Evolutionary conservation across 192 early-diverging fungal genomes (phyloP), one percentile per base, ranked within the genome.

Genomic region (Spinellus fusiger): DNA sequence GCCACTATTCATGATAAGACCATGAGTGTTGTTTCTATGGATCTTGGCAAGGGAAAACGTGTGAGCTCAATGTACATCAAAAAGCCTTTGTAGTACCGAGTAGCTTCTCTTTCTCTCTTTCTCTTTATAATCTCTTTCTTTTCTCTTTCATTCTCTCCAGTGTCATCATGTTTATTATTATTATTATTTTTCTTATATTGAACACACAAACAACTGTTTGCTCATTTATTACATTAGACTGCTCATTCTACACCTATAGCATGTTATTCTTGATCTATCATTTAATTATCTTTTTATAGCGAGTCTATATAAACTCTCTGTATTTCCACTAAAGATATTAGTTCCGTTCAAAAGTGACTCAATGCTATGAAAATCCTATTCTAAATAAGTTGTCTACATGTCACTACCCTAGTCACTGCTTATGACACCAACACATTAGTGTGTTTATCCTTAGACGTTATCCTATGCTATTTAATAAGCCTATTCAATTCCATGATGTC

Each of bases 1-100:
- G 7, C 38, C 16, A 23, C 37, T 16, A 26, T 8, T n/a, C 35
- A 58, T 13, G 9, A 28, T 23, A 5, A 5, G 23, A 33, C 32
- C 29, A 37, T 23, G 16, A 33, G 1, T 18, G 13, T 44, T 10
- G 18, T 2, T 12, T 12, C 13, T 12, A 46, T 16, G 12, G 64
- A 49, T 26, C 27, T 34, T 16, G 65, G 54, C 26, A 57, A 57
- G 31, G 29, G 50, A 16, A 66, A 66, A 26, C 33, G 65, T 26
- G 51, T 66, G 15, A 66, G 65, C 55, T 66, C 65, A 22, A 66
- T 66, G 57, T 53, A 63, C 49, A 44, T n/a, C n/a, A n/a, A n/a
- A n/a, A n/a, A n/a, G n/a, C n/a, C 15, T 56, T 34, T 56, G 23
- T 15, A 27, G 23, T 16, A 40, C 40, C 12, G 26, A 38, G 23